Conservation (phyloP, 257 asterid genomes). For the Leptodermis oblonga region DNA sequence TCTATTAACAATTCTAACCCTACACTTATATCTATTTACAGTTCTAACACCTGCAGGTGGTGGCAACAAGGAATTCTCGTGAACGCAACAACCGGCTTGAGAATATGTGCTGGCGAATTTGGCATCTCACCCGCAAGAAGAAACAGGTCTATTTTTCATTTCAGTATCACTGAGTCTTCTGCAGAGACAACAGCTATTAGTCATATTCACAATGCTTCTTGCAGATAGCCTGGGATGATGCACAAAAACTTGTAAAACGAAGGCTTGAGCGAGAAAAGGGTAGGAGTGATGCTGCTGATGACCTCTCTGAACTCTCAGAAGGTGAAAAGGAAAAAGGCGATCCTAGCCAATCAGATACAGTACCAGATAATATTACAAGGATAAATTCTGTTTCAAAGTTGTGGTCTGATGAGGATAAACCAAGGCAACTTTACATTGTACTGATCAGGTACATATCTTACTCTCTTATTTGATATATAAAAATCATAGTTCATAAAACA, state of each 20-base stretch:
- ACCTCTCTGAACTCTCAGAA: slow-evolving; percentile 67
- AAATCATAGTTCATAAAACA: background rate
- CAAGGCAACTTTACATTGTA: slow-evolving; percentile 55
- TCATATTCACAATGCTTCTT: background rate
- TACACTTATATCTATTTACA: too few species aligned
- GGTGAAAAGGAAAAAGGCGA: slow-evolving; percentile 58
- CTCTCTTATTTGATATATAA: background rate
- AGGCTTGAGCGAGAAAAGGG: slow-evolving; percentile 44
- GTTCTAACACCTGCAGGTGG: slow-evolving; percentile 35
- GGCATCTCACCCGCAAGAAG: slow-evolving; percentile 75
- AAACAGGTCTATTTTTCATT: slow-evolving; percentile 40
- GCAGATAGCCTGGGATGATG: slow-evolving; percentile 66
- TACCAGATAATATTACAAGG: slow-evolving; percentile 34
- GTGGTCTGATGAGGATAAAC: slow-evolving; percentile 39
- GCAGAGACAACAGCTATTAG: background rate
- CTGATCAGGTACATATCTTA: slow-evolving; percentile 45
- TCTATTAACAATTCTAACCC: too few species aligned
- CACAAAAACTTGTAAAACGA: slow-evolving; percentile 41
- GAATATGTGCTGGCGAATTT: slow-evolving; percentile 79
- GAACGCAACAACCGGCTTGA: slow-evolving; percentile 63
- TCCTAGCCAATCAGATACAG: slow-evolving; percentile 19
- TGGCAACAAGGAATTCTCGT: slow-evolving; percentile 57
- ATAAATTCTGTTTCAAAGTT: slow-evolving; percentile 43
- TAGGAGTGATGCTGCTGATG: slow-evolving; percentile 49
- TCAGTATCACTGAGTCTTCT: background rate